Evolutionary conservation across 345 rosid genomes (phyloP).

Genomic region (Arabis alpina): DNA sequence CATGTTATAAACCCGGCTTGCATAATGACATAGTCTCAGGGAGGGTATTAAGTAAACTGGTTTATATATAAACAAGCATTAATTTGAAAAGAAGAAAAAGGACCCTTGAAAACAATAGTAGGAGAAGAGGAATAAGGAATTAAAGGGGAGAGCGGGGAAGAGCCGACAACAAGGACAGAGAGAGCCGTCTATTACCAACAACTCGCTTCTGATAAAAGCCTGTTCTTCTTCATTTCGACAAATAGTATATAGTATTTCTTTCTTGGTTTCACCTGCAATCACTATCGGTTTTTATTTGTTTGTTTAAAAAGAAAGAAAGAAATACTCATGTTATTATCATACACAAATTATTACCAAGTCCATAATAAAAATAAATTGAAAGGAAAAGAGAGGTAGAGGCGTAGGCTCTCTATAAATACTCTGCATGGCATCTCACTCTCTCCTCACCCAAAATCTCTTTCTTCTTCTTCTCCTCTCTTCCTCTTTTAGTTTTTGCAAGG

Average conservation of each 20-base stretch:
- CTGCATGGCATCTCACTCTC: constrained; percentile 34
- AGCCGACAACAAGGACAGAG: constrained; percentile 63
- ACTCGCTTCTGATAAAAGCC: constrained; percentile 53
- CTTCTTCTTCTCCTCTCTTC: background rate
- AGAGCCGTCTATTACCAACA: constrained; percentile 66
- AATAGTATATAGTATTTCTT: background rate
- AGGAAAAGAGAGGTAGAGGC: background rate
- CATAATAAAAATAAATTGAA: background rate
- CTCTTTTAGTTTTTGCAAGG: background rate
- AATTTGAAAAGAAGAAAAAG: too few relatives aligned
- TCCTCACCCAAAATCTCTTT: constrained; percentile 31
- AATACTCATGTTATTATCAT: background rate
- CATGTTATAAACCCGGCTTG: background rate
- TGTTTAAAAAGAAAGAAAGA: background rate
- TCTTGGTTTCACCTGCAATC: constrained; percentile 20
- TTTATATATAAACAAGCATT: too few relatives aligned
- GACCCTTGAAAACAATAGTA: too few relatives aligned
- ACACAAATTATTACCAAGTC: constrained; percentile 9
- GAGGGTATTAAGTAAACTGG: too few relatives aligned
- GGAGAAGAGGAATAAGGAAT: too few relatives aligned
- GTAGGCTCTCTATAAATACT: constrained; percentile 53
- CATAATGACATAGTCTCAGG: background rate
- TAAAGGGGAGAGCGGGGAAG: background rate
- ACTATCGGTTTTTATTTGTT: background rate
- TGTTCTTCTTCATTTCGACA: constrained; percentile 21